phyloP scores from a whole-genome alignment of 108 stramenopile species.

The Nitzschia sp. region DNA sequence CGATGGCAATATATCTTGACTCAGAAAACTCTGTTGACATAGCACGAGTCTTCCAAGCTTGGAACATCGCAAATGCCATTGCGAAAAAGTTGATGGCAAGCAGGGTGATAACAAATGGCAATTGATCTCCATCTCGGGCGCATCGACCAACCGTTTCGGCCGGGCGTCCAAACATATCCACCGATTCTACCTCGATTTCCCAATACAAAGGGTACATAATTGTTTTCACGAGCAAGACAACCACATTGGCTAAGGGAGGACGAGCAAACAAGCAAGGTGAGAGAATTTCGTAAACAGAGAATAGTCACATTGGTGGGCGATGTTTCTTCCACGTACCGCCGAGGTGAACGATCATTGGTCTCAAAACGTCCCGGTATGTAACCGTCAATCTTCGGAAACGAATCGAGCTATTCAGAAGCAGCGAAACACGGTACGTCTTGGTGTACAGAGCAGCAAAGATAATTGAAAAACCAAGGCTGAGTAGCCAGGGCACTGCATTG shows the following conservation, averaged over 20 bases:
- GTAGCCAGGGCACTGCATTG: not conserved
- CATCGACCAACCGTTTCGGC: slow-evolving; percentile 12
- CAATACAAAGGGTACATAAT: slow-evolving; percentile 27
- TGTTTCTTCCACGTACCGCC: not conserved
- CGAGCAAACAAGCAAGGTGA: not conserved
- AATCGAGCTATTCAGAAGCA: not conserved
- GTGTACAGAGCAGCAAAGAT: slow-evolving; percentile 38
- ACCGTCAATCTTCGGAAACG: slow-evolving; percentile 31
- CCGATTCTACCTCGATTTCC: slow-evolving; percentile 8
- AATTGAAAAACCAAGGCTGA: slow-evolving; percentile 16
- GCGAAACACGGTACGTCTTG: slow-evolving; percentile 53
- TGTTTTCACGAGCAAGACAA: slow-evolving; percentile 38
- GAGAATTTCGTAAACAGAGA: not conserved
- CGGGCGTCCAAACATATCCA: slow-evolving; percentile 14
- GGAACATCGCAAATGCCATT: slow-evolving; percentile 34
- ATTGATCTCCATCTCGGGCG: not conserved
- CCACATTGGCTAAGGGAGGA: slow-evolving; percentile 21
- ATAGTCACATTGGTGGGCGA: not conserved
- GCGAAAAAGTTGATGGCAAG: slow-evolving; percentile 30
- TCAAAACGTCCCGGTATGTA: slow-evolving; percentile 31
- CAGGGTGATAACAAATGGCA: slow-evolving; percentile 28
- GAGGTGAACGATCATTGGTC: slow-evolving; percentile 37
- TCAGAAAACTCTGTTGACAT: slow-evolving; percentile 44
- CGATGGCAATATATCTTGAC: slow-evolving; percentile 40
- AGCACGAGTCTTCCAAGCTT: slow-evolving; percentile 42